Percentiles rank a stretch among this genome's conserved stretches.
Evolutionary conservation across 2,329 filamentous ascomycete genomes (phyloP).

Genomic region (Penicillium verrucosum): DNA sequence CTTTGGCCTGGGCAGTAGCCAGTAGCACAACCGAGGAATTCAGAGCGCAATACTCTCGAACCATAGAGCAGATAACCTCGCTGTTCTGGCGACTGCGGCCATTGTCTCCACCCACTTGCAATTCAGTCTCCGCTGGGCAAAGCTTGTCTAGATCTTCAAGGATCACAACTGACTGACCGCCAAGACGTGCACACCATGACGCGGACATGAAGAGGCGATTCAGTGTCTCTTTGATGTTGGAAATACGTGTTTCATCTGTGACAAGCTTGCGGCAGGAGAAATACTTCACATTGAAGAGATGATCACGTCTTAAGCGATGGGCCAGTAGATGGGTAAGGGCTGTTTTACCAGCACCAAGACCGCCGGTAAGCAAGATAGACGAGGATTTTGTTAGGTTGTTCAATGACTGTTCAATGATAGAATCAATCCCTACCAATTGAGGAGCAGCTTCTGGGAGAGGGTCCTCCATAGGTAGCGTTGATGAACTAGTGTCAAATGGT

Average conservation of each 20-base stretch:
- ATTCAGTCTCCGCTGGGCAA: constrained; percentile 88
- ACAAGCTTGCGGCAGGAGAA: constrained; percentile 83
- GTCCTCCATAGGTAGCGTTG: constrained; percentile 50
- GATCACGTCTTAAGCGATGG: constrained; percentile 66
- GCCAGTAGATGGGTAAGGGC: constrained; percentile 73
- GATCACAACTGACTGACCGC: constrained; percentile 78
- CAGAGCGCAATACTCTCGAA: constrained; percentile 76
- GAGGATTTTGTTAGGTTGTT: constrained; percentile 79
- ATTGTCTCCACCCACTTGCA: constrained; percentile 92
- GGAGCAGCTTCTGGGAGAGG: constrained; percentile 55
- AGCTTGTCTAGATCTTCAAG: constrained; percentile 91
- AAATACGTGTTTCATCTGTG: constrained; percentile 84
- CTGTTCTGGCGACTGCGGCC: constrained; percentile 88
- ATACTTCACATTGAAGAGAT: constrained; percentile 78
- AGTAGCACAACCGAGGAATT: constrained; percentile 81
- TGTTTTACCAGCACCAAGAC: constrained; percentile 86
- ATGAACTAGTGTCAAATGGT: constrained; percentile 51
- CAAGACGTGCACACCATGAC: constrained; percentile 84
- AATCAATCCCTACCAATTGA: constrained; percentile 78
- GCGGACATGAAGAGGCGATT: constrained; percentile 81
- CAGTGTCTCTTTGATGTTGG: constrained; percentile 85
- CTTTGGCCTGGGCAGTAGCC: constrained; percentile 89
- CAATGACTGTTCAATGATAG: constrained; percentile 67
- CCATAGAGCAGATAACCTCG: constrained; percentile 78
- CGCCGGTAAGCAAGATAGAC: constrained; percentile 84